Evolutionary conservation across 2,329 filamentous ascomycete species (phyloP), one percentile per base, ranked within the genome.

Genomic region (Capronia coronata): DNA sequence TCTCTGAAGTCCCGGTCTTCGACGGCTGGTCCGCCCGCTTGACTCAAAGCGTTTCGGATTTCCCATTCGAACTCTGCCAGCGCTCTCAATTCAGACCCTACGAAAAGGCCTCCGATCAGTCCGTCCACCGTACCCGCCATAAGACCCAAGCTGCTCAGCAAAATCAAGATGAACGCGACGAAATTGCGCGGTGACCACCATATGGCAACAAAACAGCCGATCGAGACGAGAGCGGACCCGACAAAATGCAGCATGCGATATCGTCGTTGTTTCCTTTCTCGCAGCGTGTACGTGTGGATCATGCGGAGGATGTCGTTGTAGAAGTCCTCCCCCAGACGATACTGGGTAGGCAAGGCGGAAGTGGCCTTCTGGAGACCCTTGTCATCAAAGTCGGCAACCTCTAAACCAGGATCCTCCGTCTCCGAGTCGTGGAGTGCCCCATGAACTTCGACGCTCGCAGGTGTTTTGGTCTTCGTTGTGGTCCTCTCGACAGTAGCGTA

Each of bases 21-120:
- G 38, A 43, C 35, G 11, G 32, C 46, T 37, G 58, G 58, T 39
- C 58, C 58, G 14, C 57, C 58, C 10, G 53, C 51, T 37, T 56
- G 55, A 14, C 50, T 44, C 19, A 59, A 35, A 13, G 58, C 57
- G 48, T 61, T 90, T 43, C 72, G 72, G 21, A 97, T 83, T 68
- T 98, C 93, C 86, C 88, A 96, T 65, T 93, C 82, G 69, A 97
- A 97, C 71, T 98, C 93, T 61, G 81, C 83, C 47, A 98, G 71
- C 2, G 85, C 83, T 51, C 88, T 77, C 51, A 96, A 69, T 70
- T 98, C 93, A 53, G 82, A 82, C 9, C 84, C 83, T 51, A 95
- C 84, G 65, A 98, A 98, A 42, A 97, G 67, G 0, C 93, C 77
- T 0, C 89, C 86, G 65, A 97, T 86, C 34, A 97, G 68, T 0